These are phyloP conservation scores for Agaricus bisporus DNA, from an alignment of 768 basidiomycete species.

Conservation along the genomic window DNA sequence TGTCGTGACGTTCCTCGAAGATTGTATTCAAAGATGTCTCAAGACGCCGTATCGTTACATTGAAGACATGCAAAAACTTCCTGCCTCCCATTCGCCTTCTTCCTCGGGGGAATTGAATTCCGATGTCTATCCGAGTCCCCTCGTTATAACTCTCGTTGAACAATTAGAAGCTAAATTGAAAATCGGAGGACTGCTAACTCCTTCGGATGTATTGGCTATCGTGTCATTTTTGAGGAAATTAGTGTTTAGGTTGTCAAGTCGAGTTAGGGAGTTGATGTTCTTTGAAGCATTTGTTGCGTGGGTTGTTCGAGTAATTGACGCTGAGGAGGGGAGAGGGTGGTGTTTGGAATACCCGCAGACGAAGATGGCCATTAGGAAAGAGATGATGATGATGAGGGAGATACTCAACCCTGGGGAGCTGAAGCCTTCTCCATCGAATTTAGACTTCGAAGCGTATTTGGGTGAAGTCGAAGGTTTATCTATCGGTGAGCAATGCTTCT, in stretches of 20 bases:
- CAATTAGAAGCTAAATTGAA: slow-evolving; percentile 65
- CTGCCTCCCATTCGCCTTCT: slow-evolving; percentile 10
- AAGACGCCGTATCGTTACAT: slow-evolving; percentile 85
- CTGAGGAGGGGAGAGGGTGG: slow-evolving; percentile 16
- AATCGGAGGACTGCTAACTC: slow-evolving; percentile 39
- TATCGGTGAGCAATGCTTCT: neutral
- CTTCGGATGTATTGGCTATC: slow-evolving; percentile 61
- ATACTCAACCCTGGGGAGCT: neutral
- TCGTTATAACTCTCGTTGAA: slow-evolving; percentile 77
- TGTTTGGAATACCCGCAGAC: slow-evolving; percentile 31
- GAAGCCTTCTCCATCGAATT: neutral
- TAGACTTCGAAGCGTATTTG: neutral
- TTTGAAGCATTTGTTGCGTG: slow-evolving; percentile 27
- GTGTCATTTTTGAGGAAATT: slow-evolving; percentile 61
- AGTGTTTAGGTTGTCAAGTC: slow-evolving; percentile 48
- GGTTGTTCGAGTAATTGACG: slow-evolving; percentile 28
- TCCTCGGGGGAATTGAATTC: slow-evolving; percentile 7
- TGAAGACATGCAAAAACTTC: slow-evolving; percentile 51
- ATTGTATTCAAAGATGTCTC: slow-evolving; percentile 75
- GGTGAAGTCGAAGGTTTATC: neutral
- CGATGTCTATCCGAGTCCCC: slow-evolving; percentile 30
- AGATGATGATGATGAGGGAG: slow-evolving; percentile 15
- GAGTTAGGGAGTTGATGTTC: slow-evolving; percentile 39
- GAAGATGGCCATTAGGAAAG: slow-evolving; percentile 10
- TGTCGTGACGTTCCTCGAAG: slow-evolving; percentile 72